These are phyloP conservation scores for Botrytis hyacinthi DNA, from an alignment of 2,329 filamentous ascomycete species.

Conservation along the genomic window DNA sequence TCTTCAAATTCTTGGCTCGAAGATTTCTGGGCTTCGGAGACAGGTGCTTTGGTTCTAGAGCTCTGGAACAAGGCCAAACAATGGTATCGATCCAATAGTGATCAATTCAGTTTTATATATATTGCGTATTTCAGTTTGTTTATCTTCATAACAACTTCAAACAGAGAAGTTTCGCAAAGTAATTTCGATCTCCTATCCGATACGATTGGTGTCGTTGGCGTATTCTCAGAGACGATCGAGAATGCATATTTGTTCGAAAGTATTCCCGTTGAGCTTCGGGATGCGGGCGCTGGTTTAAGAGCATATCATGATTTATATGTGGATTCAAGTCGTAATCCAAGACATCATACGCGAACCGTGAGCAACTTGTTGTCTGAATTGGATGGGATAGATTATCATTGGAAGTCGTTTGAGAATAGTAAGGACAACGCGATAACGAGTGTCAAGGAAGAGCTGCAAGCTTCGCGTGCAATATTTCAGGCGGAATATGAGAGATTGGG, in stretches of 20 bases:
- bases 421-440: neutral
- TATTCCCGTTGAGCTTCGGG: neutral
- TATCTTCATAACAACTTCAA: neutral
- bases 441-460: neutral
- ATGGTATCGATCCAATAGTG: neutral
- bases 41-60: neutral
- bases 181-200: neutral
- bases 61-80: neutral
- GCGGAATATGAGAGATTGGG: neutral
- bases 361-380: neutral
- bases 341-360: neutral
- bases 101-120: rapidly evolving
- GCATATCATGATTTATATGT: neutral
- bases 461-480: neutral
- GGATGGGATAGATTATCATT: neutral
- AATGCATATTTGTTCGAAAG: neutral
- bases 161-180: too few relatives aligned
- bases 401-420: neutral
- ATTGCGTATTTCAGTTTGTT: neutral
- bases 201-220: neutral
- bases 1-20: neutral
- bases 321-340: neutral
- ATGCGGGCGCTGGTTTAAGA: neutral
- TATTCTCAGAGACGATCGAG: neutral
- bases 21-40: neutral